phyloP scores from a whole-genome alignment of 2,329 filamentous ascomycete genomes.

The Immersiporthe knoxdaviesiana region DNA sequence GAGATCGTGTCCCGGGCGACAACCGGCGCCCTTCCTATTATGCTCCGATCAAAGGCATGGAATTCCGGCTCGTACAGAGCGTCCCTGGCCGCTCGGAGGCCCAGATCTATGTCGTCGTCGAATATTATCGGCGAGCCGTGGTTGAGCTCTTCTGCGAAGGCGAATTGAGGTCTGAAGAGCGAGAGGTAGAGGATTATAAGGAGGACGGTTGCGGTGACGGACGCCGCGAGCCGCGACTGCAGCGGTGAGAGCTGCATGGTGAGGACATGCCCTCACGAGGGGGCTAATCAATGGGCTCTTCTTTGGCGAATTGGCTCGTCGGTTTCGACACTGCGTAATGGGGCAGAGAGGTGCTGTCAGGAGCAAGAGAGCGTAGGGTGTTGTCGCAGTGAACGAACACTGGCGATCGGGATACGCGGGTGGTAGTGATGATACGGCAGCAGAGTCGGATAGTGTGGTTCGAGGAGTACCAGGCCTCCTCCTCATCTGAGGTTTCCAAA shows the following conservation, averaged over 20 bases:
- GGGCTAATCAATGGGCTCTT: slow-evolving; percentile 27
- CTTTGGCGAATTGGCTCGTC: background rate
- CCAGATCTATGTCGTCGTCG: slow-evolving; percentile 32
- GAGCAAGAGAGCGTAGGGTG: background rate
- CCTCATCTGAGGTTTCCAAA: background rate
- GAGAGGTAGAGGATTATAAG: slow-evolving; percentile 64
- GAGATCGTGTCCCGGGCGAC: slow-evolving; percentile 47
- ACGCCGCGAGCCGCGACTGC: slow-evolving; percentile 73
- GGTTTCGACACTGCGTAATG: background rate
- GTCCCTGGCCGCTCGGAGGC: slow-evolving; percentile 30
- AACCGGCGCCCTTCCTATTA: slow-evolving; percentile 62
- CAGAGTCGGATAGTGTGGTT: background rate
- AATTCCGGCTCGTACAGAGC: slow-evolving; percentile 63
- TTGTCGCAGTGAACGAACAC: background rate
- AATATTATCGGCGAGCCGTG: slow-evolving; percentile 32
- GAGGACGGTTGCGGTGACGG: slow-evolving; percentile 62
- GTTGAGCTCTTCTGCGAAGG: slow-evolving; percentile 61
- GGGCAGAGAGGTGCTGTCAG: slow-evolving; percentile 3
- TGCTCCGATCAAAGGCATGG: slow-evolving; percentile 60
- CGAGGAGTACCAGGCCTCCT: background rate
- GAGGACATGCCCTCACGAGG: slow-evolving; percentile 48
- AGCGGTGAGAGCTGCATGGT: slow-evolving; percentile 66
- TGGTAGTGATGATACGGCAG: background rate
- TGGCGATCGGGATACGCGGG: background rate
- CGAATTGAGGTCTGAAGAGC: slow-evolving; percentile 62